Conservation (phyloP, 140 eudicot genomes). For the Cichorium intybus region DNA sequence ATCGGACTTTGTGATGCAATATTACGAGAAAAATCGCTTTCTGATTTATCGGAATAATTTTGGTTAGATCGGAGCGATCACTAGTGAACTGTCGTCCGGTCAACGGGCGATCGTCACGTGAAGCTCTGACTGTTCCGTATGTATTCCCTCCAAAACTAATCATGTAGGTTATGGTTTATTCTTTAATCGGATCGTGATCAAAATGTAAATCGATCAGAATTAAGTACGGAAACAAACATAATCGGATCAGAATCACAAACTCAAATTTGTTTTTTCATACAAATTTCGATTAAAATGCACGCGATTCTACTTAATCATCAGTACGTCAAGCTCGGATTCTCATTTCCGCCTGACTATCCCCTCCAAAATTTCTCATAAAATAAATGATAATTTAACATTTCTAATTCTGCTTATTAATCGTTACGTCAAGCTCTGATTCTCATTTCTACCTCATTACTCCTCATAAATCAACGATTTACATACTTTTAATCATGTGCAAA, state of each 20-base stretch:
- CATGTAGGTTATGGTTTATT: not conserved
- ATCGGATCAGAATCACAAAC: not conserved
- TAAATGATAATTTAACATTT: not conserved
- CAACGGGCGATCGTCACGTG: not conserved
- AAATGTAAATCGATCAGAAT: not conserved
- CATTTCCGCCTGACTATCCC: not conserved
- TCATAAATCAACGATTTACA: not conserved
- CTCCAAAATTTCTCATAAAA: not conserved
- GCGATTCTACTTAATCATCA: not conserved
- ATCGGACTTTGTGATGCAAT: not conserved
- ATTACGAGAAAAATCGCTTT: not conserved
- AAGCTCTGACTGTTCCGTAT: not conserved
- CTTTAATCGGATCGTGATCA: conserved; percentile 3
- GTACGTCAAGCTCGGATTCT: conserved; percentile 7
- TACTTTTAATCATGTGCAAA: not conserved
- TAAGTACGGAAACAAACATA: not conserved
- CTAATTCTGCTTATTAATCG: not conserved
- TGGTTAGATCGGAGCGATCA: conserved; percentile 4
- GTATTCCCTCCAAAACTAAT: not conserved
- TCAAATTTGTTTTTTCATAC: not conserved
- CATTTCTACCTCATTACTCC: not conserved
- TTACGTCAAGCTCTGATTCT: not conserved
- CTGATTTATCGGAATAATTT: not conserved
- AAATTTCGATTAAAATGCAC: not conserved
- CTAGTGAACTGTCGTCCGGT: not conserved